Conservation (phyloP, 768 basidiomycete genomes). For the Lepiota brunneoincarnata region DNA sequence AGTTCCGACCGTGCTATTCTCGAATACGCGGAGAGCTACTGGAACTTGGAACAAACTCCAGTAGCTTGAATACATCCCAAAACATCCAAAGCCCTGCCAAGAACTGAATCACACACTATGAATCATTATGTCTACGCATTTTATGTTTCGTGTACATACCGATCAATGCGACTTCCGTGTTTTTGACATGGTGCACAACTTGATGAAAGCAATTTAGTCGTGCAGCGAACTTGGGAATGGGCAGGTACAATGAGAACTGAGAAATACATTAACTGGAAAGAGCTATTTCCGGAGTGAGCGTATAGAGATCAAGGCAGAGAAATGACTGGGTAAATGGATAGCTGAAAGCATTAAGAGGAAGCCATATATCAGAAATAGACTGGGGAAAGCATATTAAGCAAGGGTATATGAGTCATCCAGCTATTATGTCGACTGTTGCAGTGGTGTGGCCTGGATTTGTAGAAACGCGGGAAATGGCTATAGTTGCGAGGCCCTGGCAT, state of each 20-base stretch:
- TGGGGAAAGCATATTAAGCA: conserved; percentile 1
- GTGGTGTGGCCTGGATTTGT: too few relatives aligned
- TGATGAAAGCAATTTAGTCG: too few relatives aligned
- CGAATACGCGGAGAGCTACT: conserved; percentile 88
- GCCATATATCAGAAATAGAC: not conserved
- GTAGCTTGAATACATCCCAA: conserved; percentile 15
- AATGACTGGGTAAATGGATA: not conserved
- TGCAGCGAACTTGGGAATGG: not conserved
- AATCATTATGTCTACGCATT: too few relatives aligned
- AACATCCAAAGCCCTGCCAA: not conserved
- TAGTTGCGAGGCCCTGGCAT: not conserved
- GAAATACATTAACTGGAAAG: not conserved
- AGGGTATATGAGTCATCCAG: conserved; percentile 3
- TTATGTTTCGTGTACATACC: too few relatives aligned
- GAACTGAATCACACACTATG: too few relatives aligned
- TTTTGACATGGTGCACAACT: too few relatives aligned
- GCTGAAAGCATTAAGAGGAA: too few relatives aligned
- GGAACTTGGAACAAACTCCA: conserved; percentile 62
- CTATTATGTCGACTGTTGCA: not conserved
- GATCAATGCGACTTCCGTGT: too few relatives aligned
- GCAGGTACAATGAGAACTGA: not conserved
- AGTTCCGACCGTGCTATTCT: conserved; percentile 91
- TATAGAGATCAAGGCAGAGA: not conserved
- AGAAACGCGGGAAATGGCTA: too few relatives aligned
- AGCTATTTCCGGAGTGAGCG: not conserved